phyloP scores from a whole-genome alignment of 805 yeast species.

The Zygosaccharomyces lentus region DNA sequence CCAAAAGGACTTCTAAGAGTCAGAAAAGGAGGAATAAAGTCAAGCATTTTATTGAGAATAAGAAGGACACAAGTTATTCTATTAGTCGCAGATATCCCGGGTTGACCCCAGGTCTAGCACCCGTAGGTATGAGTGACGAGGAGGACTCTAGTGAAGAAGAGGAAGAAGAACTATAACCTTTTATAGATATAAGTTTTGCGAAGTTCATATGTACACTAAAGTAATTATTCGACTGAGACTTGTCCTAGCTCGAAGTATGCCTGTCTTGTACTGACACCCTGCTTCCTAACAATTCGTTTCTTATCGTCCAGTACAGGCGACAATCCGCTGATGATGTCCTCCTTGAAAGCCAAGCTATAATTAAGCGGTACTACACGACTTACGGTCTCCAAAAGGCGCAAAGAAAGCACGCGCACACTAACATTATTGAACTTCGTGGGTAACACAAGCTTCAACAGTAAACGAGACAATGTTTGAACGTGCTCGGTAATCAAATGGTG shows the following conservation, averaged over 20 bases:
- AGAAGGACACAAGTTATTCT: constrained; percentile 12
- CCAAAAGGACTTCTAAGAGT: constrained; percentile 36
- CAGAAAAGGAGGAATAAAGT: constrained; percentile 27
- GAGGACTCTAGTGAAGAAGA: constrained; percentile 38
- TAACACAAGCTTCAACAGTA: constrained; percentile 39
- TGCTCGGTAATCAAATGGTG: constrained; percentile 50
- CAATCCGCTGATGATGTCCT: constrained; percentile 45
- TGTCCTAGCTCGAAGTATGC: constrained; percentile 54
- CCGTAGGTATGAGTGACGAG: constrained; percentile 63
- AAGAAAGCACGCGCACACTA: constrained; percentile 51
- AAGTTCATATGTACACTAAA: constrained; percentile 3
- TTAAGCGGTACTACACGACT: constrained; percentile 38
- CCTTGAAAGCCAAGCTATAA: constrained; percentile 50
- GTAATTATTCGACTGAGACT: constrained; percentile 33
- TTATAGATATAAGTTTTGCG: constrained; percentile 1
- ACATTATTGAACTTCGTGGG: constrained; percentile 37
- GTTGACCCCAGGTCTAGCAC: constrained; percentile 81
- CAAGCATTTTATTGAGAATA: constrained; percentile 32
- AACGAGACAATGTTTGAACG: constrained; percentile 53
- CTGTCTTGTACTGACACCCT: constrained; percentile 78
- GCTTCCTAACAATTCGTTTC: constrained; percentile 67
- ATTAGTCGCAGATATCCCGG: constrained; percentile 47
- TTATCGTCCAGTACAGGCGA: constrained; percentile 62
- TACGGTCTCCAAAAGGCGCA: constrained; percentile 54
- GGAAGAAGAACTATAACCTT: constrained; percentile 3